Evolutionary conservation across 75 land plant genomes (phyloP).

Genomic region (Cupressus sempervirens): DNA sequence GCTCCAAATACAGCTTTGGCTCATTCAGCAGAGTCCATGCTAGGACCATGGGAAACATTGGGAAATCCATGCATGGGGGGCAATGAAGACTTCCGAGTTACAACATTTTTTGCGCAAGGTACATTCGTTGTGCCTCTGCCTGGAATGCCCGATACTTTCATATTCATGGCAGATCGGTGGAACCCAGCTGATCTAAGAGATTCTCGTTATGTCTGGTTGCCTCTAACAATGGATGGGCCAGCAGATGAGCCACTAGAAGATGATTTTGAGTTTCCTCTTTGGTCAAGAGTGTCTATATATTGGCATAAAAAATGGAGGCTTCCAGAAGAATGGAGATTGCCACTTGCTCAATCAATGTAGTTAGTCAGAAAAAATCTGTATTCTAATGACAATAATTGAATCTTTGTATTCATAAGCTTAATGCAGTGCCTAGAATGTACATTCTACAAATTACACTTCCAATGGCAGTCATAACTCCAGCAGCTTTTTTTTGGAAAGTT

Average conservation of each 20-base stretch:
- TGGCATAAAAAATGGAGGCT: slow-evolving; percentile 92
- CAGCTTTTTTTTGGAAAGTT: not conserved
- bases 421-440: not conserved
- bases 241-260: slow-evolving; percentile 73
- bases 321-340: slow-evolving; percentile 60
- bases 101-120: slow-evolving; percentile 94
- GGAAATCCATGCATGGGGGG: slow-evolving; percentile 95
- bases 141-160: slow-evolving; percentile 57
- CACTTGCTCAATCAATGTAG: not conserved
- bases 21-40: slow-evolving; percentile 97
- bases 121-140: slow-evolving; percentile 91
- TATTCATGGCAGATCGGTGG: slow-evolving; percentile 99
- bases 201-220: slow-evolving; percentile 96
- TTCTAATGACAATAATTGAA: not conserved
- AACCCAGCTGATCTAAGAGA: slow-evolving; percentile 83
- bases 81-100: slow-evolving; percentile 52
- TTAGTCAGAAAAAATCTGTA: not conserved
- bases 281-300: slow-evolving; percentile 83
- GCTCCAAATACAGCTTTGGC: slow-evolving; percentile 88
- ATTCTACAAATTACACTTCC: not conserved
- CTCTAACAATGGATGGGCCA: slow-evolving; percentile 71
- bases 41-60: slow-evolving; percentile 96
- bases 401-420: not conserved
- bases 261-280: slow-evolving; percentile 86
- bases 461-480: not conserved